A percentile compares a stretch with the other conserved stretches of the same genome.
These are phyloP conservation scores for Fraxinus greggii DNA, from an alignment of 305 asterid species.

Conservation along the genomic window DNA sequence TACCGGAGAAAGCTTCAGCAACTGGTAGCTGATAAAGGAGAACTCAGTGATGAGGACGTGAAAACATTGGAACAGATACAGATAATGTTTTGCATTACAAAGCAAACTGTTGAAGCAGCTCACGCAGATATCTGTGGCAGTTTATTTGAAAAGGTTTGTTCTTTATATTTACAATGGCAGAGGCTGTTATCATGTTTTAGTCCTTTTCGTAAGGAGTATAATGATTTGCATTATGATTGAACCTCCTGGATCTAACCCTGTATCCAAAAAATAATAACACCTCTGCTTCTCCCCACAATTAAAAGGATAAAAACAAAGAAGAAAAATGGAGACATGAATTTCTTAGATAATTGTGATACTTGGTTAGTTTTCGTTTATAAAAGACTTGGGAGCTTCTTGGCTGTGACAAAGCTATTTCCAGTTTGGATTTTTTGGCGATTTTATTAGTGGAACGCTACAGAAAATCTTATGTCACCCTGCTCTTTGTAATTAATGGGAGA, in stretches of 20 bases:
- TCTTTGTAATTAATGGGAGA: background rate
- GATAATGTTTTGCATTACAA: constrained; percentile 84
- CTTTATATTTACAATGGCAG: background rate
- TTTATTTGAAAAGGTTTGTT: constrained; percentile 80
- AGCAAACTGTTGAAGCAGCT: constrained; percentile 86
- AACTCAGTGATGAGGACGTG: constrained; percentile 83
- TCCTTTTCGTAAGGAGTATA: constrained; percentile 6
- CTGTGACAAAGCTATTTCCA: background rate
- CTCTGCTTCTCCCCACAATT: background rate
- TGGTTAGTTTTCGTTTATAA: background rate
- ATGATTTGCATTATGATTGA: background rate
- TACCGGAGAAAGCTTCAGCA: constrained; percentile 86
- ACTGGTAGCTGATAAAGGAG: constrained; percentile 72
- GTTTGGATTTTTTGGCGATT: background rate
- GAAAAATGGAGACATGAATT: background rate
- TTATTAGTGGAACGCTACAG: background rate
- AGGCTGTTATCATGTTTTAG: constrained; percentile 3
- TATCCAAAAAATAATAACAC: background rate
- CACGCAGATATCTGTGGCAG: constrained; percentile 93
- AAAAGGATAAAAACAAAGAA: background rate
- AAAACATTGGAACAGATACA: constrained; percentile 77
- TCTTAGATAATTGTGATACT: background rate
- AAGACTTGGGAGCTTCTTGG: background rate
- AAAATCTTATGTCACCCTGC: background rate
- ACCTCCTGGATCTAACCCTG: background rate